These are phyloP conservation scores for Heracleum sosnowskyi DNA, from an alignment of 129 eudicot species.

Conservation along the genomic window DNA sequence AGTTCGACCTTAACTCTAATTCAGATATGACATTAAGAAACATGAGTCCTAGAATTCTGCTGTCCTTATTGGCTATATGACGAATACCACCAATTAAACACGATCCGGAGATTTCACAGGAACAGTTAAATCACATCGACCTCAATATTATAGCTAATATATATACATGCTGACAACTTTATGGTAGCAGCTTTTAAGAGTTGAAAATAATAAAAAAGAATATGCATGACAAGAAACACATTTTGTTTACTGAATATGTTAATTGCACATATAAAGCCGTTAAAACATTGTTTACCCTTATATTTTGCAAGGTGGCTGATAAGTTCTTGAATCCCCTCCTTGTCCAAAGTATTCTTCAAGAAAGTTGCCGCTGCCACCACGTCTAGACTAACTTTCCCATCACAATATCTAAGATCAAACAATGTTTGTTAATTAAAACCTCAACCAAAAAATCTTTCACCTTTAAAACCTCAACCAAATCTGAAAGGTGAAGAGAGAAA, in stretches of 20 bases:
- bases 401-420: slow-evolving; percentile 55
- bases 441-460: not conserved
- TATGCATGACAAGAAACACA: not conserved
- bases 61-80: too few species aligned
- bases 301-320: slow-evolving; percentile 82
- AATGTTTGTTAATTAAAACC: not conserved
- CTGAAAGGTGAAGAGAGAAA: too few species aligned
- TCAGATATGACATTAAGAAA: too few species aligned
- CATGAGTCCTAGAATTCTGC: too few species aligned
- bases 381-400: slow-evolving; percentile 87
- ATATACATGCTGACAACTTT: too few species aligned
- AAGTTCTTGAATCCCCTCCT: slow-evolving; percentile 88
- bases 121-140: too few species aligned
- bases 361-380: slow-evolving; percentile 91
- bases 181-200: not conserved
- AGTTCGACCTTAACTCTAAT: too few species aligned
- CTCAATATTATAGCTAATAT: too few species aligned
- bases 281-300: not conserved
- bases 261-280: not conserved
- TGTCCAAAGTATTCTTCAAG: slow-evolving; percentile 82
- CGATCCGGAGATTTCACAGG: too few species aligned
- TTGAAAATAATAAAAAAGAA: not conserved
- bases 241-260: not conserved
- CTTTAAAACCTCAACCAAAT: not conserved
- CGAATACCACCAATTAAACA: too few species aligned